Base-by-base conservation (phyloP, 495 filamentous ascomycete species). In the Aspergillus taichungensis region DNA sequence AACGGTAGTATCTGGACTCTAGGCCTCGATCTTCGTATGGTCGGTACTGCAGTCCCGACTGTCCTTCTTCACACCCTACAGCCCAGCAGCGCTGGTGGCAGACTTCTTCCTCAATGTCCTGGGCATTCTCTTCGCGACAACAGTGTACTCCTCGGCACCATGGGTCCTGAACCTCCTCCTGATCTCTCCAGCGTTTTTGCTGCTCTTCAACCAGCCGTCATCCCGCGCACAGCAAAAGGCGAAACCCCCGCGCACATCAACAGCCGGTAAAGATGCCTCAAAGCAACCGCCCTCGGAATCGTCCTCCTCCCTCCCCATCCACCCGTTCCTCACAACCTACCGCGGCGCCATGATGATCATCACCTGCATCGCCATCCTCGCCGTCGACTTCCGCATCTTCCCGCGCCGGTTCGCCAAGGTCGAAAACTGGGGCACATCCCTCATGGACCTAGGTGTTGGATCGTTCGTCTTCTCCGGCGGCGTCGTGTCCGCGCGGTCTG, bases 371-470 rank as follows among this genome's bases (percentile, higher is more conserved):
- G 87, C 88, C 39, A 97, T 99, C 50, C 76, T 99, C n/a, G 92
- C 94, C 8, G 92, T 99, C 13, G 92, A 99, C 65, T 99, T 99
- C 57, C 78, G 72, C 13, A 67, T 94, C 40, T 99, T 99, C 51
- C 92, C 92, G 2, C 80, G 92, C 2, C 84, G 92, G 5, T 96
- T 96, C 57, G 92, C 88, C 13, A 99, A 99, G 68, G 92, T 89
- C 0, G 92, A 99, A 66, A 96, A 84, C 32, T 99, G 92, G 89
- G 92, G 92, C 13, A 96, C 92, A 13, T 96, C 90, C 3, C 61
- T 99, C 49, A 99, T 99, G 92, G 92, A 99, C 64, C 73, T 97
- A 54, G 92, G 92, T 8, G 92, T 99, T 37, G 92, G 92, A 5
- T 95, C 90, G 1, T 99, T 99, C 57, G 92, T 99, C 47, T 99